Evolutionary conservation across 1,284 basidiomycete genomes (phyloP).

Genomic region (Sporisorium exsertum): DNA sequence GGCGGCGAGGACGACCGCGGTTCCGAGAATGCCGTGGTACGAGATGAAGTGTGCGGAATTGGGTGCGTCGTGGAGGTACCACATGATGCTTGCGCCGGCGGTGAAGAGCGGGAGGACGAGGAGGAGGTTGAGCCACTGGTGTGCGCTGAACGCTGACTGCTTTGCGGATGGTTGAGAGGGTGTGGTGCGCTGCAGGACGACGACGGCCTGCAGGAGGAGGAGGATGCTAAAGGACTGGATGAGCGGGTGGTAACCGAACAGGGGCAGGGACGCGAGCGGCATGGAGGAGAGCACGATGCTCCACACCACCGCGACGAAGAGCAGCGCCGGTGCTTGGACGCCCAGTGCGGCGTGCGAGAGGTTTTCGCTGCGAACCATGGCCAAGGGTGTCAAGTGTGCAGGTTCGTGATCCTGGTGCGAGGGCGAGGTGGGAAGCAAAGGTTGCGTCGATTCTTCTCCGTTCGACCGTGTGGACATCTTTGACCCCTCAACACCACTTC

Average conservation of each 20-base stretch:
- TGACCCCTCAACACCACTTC: neutral
- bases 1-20: constrained; percentile 29
- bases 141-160: constrained; percentile 32
- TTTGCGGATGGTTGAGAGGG: constrained; percentile 25
- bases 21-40: constrained; percentile 58
- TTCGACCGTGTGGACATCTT: neutral
- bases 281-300: constrained; percentile 38
- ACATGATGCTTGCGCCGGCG: constrained; percentile 59
- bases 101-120: constrained; percentile 57
- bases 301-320: constrained; percentile 56
- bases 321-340: constrained; percentile 31
- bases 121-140: constrained; percentile 49
- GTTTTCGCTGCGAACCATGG: constrained; percentile 37
- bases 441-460: neutral
- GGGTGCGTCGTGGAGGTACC: constrained; percentile 56
- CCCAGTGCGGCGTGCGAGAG: constrained; percentile 9
- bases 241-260: constrained; percentile 61
- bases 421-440: constrained; percentile 16
- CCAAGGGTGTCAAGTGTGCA: constrained; percentile 9
- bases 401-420: neutral
- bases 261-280: constrained; percentile 29
- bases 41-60: constrained; percentile 47
- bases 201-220: constrained; percentile 48
- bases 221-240: constrained; percentile 55
- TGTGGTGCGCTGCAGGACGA: constrained; percentile 56